These are phyloP conservation scores for Pseudocercospora cruenta DNA, from an alignment of 2,329 filamentous ascomycete species.

Conservation along the genomic window DNA sequence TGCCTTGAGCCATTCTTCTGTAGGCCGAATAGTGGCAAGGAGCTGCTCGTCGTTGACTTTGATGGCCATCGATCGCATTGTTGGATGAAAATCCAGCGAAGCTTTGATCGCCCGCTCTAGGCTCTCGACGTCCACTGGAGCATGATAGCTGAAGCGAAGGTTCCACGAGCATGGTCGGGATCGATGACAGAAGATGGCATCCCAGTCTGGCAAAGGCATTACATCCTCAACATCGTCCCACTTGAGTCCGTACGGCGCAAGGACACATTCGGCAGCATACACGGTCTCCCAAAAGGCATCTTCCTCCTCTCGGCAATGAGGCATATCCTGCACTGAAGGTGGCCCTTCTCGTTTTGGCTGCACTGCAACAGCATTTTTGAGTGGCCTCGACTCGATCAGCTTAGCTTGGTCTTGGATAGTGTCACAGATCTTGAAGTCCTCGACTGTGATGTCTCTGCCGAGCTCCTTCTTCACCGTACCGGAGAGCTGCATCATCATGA, in stretches of 20 bases:
- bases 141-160: constrained; percentile 37
- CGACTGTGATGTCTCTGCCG: constrained; percentile 37
- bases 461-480: constrained; percentile 39
- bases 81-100: constrained; percentile 36
- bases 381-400: constrained; percentile 35
- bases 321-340: constrained; percentile 36
- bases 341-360: constrained; percentile 32
- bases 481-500: constrained; percentile 43
- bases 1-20: constrained; percentile 34
- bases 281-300: constrained; percentile 32
- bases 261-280: constrained; percentile 27
- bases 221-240: constrained; percentile 43
- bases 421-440: constrained; percentile 39
- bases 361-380: constrained; percentile 22
- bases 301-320: constrained; percentile 33
- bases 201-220: constrained; percentile 39
- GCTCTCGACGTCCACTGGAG: constrained; percentile 24
- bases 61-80: constrained; percentile 36
- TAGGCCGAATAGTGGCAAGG: constrained; percentile 34
- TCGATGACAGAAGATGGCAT: constrained; percentile 37
- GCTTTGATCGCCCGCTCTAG: constrained; percentile 35
- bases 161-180: constrained; percentile 38
- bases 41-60: constrained; percentile 34
- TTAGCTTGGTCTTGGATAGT: constrained; percentile 38
- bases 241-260: constrained; percentile 31